Evolutionary conservation across 805 yeast genomes (phyloP).

Genomic region (Metschnikowia baotianmanensis): DNA sequence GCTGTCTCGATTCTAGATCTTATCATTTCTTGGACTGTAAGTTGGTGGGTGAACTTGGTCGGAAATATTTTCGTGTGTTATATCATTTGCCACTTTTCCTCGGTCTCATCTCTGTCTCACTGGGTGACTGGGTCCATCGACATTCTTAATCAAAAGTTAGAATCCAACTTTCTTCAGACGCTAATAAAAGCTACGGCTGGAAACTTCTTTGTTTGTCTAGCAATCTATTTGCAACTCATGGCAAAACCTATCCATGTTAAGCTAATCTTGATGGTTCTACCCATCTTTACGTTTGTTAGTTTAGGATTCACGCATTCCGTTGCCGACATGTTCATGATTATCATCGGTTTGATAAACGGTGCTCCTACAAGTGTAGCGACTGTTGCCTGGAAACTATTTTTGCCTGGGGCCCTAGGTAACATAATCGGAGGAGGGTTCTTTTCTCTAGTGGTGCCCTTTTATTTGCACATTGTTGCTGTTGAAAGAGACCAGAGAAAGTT

Average conservation of each 20-base stretch:
- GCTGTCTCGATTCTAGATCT: conserved; percentile 68
- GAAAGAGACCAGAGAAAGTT: conserved; percentile 64
- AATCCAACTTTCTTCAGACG: conserved; percentile 55
- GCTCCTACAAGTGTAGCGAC: conserved; percentile 61
- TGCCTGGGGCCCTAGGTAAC: conserved; percentile 75
- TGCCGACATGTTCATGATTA: conserved; percentile 74
- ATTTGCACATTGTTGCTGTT: conserved; percentile 67
- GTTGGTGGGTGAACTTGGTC: conserved; percentile 65
- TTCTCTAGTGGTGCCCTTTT: conserved; percentile 65
- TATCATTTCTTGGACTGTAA: conserved; percentile 60
- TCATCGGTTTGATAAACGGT: conserved; percentile 65
- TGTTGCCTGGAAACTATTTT: conserved; percentile 68
- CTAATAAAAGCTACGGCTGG: conserved; percentile 73
- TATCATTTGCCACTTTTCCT: conserved; percentile 57
- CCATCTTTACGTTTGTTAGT: conserved; percentile 74
- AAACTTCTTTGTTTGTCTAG: conserved; percentile 73
- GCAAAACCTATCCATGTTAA: conserved; percentile 80
- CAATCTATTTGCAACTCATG: conserved; percentile 73
- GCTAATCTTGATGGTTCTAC: conserved; percentile 57
- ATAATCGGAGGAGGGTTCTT: conserved; percentile 75
- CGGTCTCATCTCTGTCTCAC: conserved; percentile 39
- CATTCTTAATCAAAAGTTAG: conserved; percentile 44
- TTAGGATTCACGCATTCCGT: conserved; percentile 79
- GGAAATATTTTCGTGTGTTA: conserved; percentile 66
- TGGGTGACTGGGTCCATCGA: conserved; percentile 49